Conservation (phyloP, 139 green algal species). For the Limnomonas spitsbergensis region DNA sequence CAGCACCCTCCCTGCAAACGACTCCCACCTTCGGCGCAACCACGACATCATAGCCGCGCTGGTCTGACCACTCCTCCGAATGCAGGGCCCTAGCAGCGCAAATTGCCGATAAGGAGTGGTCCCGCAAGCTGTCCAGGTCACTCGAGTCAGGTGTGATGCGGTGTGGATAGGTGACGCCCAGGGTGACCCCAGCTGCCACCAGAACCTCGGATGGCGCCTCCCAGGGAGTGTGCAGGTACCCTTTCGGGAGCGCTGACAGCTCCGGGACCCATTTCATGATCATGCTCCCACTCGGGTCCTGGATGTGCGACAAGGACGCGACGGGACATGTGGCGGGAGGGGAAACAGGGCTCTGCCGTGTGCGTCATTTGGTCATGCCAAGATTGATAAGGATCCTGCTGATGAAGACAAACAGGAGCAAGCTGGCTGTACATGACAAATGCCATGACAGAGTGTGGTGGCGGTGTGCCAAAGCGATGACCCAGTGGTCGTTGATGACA, state of each 20-base stretch:
- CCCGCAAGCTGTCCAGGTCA: background rate
- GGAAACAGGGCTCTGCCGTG: too few relatives aligned
- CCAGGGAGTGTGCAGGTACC: constrained; percentile 57
- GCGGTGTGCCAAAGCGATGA: too few relatives aligned
- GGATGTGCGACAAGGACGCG: background rate
- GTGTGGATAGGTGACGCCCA: constrained; percentile 4
- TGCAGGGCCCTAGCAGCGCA: background rate
- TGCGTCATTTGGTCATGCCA: too few relatives aligned
- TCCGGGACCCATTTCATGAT: constrained; percentile 58
- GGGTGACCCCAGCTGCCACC: background rate
- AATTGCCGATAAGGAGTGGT: background rate
- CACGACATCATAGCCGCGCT: background rate
- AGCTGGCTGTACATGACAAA: too few relatives aligned
- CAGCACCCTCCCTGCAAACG: too few relatives aligned
- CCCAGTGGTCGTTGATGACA: too few relatives aligned
- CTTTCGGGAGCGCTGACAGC: constrained; percentile 38
- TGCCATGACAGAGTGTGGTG: too few relatives aligned
- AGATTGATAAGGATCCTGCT: too few relatives aligned
- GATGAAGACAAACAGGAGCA: too few relatives aligned
- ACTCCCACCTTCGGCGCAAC: background rate
- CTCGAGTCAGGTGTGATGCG: background rate
- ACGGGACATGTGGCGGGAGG: too few relatives aligned
- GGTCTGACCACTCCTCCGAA: background rate
- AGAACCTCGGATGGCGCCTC: constrained; percentile 29
- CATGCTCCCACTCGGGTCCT: background rate